Base-by-base conservation (phyloP, 2,329 filamentous ascomycete genomes). In the Microdochium trichocladiopsis region DNA sequence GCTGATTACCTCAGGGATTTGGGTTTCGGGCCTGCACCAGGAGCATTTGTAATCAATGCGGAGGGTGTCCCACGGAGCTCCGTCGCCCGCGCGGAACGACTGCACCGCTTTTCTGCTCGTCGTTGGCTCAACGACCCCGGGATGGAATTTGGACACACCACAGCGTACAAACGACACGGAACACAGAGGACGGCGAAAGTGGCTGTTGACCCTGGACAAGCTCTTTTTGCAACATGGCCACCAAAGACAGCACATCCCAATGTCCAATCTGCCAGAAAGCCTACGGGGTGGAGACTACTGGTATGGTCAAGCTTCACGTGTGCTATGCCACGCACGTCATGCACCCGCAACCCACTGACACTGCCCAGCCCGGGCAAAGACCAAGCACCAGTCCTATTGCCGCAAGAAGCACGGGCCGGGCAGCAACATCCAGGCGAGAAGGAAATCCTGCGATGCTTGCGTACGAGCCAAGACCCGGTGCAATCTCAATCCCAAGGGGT, bases 361-460 rank as follows among this genome's bases (percentile, higher is more conserved):
- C 43, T 31, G 25, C 25, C 23, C 37, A 52, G 51, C 22, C 25
- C 47, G 51, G 50, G 48, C 51, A 12, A 50, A 47, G 25, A 52
- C 47, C 51, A 52, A 52, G 25, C 51, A 52, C 37, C 23, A 50
- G 36, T 52, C 51, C 24, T 52, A 52, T 52, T 52, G 51, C 45
- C 51, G 51, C 16, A 52, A 52, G 48, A 52, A 50, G 47, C 47
- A 47, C 18, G 36, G 28, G 24, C 50, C 51, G 21, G 28, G 28
- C 28, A 33, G 28, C 14, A 49, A 21, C n/a, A 25, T 48, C 23
- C 24, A 50, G 25, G 25, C 51, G 31, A 47, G 51, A 33, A 52
- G 51, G 51, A 52, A 52, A 41, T 48, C 51, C 33, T 52, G 51
- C 36, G 51, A 52, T 50, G 51, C 28, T 50, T 52, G 51, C 51